Conservation (phyloP, 192 early-diverging fungal genomes). For the Bifiguratus adelaidae region DNA sequence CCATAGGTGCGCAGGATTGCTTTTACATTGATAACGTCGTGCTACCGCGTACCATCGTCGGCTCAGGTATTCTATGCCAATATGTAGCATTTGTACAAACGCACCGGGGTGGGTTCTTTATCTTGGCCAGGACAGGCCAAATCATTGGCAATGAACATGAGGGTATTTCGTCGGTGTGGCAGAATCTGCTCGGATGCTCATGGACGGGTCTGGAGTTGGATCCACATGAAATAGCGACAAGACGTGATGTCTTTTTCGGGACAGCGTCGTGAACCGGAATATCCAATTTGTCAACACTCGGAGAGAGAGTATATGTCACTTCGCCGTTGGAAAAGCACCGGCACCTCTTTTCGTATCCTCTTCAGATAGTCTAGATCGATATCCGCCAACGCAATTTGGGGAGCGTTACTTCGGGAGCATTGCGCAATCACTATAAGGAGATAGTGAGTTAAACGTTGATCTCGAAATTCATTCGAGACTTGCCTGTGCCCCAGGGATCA, state of each 20-base stretch:
- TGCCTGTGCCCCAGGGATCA: conserved; percentile 66
- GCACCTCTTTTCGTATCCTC: conserved; percentile 59
- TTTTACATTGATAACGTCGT: neutral
- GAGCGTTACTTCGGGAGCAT: conserved; percentile 39
- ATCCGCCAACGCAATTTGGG: conserved; percentile 48
- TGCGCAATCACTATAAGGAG: conserved; percentile 36
- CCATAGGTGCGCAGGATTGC: neutral
- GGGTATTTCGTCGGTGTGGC: neutral
- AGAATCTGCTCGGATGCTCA: neutral
- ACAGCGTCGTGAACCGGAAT: no score
- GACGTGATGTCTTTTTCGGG: no score
- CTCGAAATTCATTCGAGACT: no score
- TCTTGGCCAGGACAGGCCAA: neutral
- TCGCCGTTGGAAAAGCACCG: conserved; percentile 59
- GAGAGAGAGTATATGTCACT: conserved; percentile 37
- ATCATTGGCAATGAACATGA: neutral
- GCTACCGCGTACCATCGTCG: neutral
- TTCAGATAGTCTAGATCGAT: conserved; percentile 53
- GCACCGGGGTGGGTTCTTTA: neutral
- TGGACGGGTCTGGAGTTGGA: no score
- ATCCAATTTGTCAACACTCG: no score
- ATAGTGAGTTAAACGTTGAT: neutral
- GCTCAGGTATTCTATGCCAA: neutral
- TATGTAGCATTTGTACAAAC: neutral
- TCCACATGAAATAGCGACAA: no score